These are phyloP conservation scores for Solanum bulbocastanum DNA, from an alignment of 257 asterid species.

Conservation along the genomic window DNA sequence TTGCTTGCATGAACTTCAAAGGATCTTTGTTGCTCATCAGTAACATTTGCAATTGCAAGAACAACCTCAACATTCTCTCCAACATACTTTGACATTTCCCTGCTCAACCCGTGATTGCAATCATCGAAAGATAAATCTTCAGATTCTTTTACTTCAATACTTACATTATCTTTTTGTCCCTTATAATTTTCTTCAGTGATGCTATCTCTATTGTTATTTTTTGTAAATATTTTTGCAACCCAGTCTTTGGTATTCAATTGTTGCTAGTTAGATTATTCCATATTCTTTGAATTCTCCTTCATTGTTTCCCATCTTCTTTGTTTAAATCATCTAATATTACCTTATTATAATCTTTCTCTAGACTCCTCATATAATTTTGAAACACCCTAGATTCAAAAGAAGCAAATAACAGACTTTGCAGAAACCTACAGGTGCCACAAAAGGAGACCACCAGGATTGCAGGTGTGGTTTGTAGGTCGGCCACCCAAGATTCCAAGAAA, in stretches of 20 bases:
- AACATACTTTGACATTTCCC: neutral
- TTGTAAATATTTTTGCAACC: neutral
- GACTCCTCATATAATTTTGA: neutral
- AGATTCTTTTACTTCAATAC: neutral
- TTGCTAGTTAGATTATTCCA: no score
- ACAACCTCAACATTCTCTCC: no score
- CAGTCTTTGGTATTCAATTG: neutral
- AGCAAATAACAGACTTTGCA: no score
- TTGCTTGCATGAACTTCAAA: no score
- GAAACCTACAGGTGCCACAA: no score
- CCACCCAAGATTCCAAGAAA: no score
- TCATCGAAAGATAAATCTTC: neutral
- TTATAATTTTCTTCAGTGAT: neutral
- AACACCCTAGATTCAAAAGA: no score
- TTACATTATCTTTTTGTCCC: neutral
- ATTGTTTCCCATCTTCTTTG: neutral
- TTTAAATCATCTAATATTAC: neutral
- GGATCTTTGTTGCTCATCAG: no score
- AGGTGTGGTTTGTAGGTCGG: no score
- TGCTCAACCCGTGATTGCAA: neutral
- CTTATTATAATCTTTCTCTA: neutral
- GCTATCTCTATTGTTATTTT: neutral
- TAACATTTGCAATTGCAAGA: neutral
- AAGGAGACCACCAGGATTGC: no score
- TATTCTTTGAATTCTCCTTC: neutral